Evolutionary conservation across 805 yeast species (phyloP), one percentile per base, ranked within the genome.

Genomic region (Brettanomyces anomalus): DNA sequence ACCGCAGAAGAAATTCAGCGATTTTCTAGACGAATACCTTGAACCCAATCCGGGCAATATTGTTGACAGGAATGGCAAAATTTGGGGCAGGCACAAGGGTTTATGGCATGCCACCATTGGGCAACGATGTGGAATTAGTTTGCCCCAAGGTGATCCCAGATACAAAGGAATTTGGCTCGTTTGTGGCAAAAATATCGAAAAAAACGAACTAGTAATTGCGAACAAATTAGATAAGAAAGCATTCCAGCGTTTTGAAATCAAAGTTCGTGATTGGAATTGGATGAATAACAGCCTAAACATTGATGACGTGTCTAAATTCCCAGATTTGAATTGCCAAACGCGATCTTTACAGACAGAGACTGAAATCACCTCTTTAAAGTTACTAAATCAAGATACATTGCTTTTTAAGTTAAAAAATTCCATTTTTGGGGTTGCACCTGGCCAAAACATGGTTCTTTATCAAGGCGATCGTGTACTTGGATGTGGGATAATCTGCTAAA

Each of bases 101-200:
- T 58, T 93, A 8, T 93, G 97, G 97, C 78, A 84, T 38, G 90
- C 86, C n/a, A 93, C 98, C 0, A 77, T 90, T 18, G 98, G 98
- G 0, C 97, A 93, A 62, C 76, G 80, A 48, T 72, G 81, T 15
- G 79, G 89, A 3, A 62, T 88, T 2, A 72, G 86, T 0, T 74
- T 90, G 85, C 97, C 97, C 0, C 97, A 93, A 58, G 90, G 89
- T 0, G 80, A 83, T 50, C 89, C 89, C 0, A 57, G 60, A 5
- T 79, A 74, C 50, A 67, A 73, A 36, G 97, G 97, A 0, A 68
- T 76, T 2, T 93, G 98, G 98, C 86, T 79, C 58, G 86, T 89
- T 1, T 74, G 84, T 50, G 88, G 74, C 18, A 93, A 93, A 55
- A 62, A 76, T 28, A 57, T 63, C 10, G 74, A 65, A 3, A 67